These are phyloP conservation scores for Beauveria pseudobassiana DNA, from an alignment of 2,329 filamentous ascomycete genomes.

Conservation along the genomic window DNA sequence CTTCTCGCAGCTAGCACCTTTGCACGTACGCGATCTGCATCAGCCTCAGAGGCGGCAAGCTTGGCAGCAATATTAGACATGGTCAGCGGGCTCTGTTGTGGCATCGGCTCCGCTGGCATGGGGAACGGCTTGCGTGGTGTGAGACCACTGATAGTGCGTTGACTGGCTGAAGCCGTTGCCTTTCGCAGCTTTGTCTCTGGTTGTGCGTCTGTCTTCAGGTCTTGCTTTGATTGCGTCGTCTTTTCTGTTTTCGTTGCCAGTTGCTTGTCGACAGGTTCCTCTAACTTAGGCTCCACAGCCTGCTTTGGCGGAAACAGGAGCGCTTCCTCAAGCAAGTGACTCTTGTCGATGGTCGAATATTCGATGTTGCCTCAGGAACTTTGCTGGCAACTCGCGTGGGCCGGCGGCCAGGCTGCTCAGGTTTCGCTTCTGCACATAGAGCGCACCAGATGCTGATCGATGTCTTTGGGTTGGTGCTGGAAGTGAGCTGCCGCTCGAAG, in stretches of 20 bases:
- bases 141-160: slow-evolving; percentile 16
- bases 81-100: slow-evolving; percentile 49
- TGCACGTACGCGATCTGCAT: slow-evolving; percentile 54
- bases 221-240: not conserved
- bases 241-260: not conserved
- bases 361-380: not conserved
- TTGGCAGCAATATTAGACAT: slow-evolving; percentile 58
- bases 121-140: slow-evolving; percentile 21
- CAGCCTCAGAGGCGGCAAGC: slow-evolving; percentile 56
- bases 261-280: not conserved
- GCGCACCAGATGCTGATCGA: not conserved
- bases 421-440: not conserved
- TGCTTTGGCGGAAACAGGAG: not conserved
- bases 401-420: slow-evolving; percentile 3
- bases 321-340: slow-evolving; percentile 2
- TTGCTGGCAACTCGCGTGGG: not conserved
- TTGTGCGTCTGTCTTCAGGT: not conserved
- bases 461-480: not conserved
- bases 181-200: not conserved
- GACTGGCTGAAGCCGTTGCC: not conserved
- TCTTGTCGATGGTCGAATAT: not conserved
- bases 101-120: slow-evolving; percentile 25
- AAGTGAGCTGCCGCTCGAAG: not conserved
- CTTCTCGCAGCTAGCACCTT: slow-evolving; percentile 48
- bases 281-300: not conserved